Evolutionary conservation across 78 protist genomes (phyloP).

Genomic region (Acrasis kona): DNA sequence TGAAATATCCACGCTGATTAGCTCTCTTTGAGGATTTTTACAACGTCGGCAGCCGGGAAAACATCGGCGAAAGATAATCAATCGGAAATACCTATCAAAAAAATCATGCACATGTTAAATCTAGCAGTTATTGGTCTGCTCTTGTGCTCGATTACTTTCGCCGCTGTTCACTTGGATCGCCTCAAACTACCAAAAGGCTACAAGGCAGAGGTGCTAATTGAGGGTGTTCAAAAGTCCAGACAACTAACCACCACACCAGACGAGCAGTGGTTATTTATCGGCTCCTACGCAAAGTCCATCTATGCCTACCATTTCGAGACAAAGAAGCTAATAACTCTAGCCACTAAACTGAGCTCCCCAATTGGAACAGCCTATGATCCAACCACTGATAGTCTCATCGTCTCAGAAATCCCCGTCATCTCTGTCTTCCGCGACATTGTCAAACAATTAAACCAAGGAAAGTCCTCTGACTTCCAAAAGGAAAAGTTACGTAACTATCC

Average conservation of each 20-base stretch:
- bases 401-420: background rate
- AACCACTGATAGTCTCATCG: background rate
- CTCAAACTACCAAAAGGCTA: conserved; percentile 1
- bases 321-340: background rate
- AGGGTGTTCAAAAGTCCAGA: background rate
- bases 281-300: background rate
- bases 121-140: too few species aligned
- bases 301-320: background rate
- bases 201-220: background rate
- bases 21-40: too few species aligned
- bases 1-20: too few species aligned
- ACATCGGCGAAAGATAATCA: too few species aligned
- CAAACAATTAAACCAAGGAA: background rate
- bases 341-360: background rate
- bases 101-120: too few species aligned
- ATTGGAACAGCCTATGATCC: background rate
- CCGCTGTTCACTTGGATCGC: background rate
- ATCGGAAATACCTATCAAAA: too few species aligned
- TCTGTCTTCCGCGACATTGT: background rate
- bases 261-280: background rate
- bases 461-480: background rate
- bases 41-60: too few species aligned
- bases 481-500: background rate
- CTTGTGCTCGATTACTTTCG: too few species aligned
- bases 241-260: background rate